phyloP scores from a whole-genome alignment of 2,329 filamentous ascomycete genomes.

The Stemphylium lycopersici region DNA sequence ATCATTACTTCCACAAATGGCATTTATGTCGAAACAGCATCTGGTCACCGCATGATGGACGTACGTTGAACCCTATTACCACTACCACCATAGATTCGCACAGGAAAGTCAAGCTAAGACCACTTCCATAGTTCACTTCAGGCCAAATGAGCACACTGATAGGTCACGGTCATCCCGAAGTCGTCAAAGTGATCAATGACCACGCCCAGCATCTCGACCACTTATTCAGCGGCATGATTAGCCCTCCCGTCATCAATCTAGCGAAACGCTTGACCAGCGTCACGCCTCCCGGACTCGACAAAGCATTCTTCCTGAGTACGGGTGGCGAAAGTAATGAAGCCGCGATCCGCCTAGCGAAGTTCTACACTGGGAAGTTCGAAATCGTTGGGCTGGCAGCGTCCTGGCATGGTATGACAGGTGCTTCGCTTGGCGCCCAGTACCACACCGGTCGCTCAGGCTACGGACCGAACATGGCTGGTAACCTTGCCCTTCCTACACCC shows the following conservation, averaged over 20 bases:
- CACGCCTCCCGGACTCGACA: slow-evolving; percentile 38
- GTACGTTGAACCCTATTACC: not conserved
- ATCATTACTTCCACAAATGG: slow-evolving; percentile 38
- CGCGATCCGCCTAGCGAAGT: slow-evolving; percentile 69
- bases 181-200: slow-evolving; percentile 37
- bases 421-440: slow-evolving; percentile 60
- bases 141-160: slow-evolving; percentile 25
- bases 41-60: slow-evolving; percentile 43
- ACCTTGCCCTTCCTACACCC: slow-evolving; percentile 64
- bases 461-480: slow-evolving; percentile 60
- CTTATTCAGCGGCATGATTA: slow-evolving; percentile 46
- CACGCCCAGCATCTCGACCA: slow-evolving; percentile 41
- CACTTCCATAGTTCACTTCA: slow-evolving; percentile 5
- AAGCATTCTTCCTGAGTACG: slow-evolving; percentile 44
- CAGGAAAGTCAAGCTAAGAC: not conserved
- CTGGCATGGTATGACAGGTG: slow-evolving; percentile 67
- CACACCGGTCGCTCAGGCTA: slow-evolving; percentile 58
- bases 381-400: slow-evolving; percentile 65
- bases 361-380: slow-evolving; percentile 69
- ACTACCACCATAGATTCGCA: too few species aligned
- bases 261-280: slow-evolving; percentile 36
- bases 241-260: slow-evolving; percentile 42
- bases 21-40: slow-evolving; percentile 38
- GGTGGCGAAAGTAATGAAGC: slow-evolving; percentile 57
- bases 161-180: slow-evolving; percentile 43